Evolutionary conservation across 176 grass and related monocot genomes (phyloP).

Genomic region (Puccinellia tenuiflora): DNA sequence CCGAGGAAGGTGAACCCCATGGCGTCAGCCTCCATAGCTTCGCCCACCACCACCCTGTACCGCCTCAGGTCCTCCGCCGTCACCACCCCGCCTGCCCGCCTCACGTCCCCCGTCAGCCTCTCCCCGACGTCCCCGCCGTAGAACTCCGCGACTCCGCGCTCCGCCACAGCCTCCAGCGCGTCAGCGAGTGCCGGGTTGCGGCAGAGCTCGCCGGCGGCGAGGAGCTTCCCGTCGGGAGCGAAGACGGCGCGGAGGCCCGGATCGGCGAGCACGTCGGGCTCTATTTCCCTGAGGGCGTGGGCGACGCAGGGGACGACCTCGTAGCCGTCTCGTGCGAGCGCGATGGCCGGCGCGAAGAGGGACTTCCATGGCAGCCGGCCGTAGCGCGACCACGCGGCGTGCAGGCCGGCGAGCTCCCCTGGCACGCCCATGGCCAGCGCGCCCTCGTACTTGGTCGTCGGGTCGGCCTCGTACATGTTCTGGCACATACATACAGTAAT

Average conservation of each 20-base stretch:
- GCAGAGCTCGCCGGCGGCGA: conserved; percentile 56
- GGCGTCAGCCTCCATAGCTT: conserved; percentile 42
- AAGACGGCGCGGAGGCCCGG: conserved; percentile 68
- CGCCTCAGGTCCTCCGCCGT: conserved; percentile 48
- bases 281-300: conserved; percentile 16
- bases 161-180: conserved; percentile 48
- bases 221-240: conserved; percentile 46
- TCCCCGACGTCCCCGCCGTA: conserved; percentile 62
- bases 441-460: conserved; percentile 44
- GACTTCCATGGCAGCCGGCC: conserved; percentile 59
- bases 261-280: conserved; percentile 48
- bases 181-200: conserved; percentile 61
- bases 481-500: not conserved
- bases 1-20: conserved; percentile 81
- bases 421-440: conserved; percentile 77
- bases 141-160: conserved; percentile 43
- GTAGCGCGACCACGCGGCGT: conserved; percentile 63
- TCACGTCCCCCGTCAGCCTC: conserved; percentile 42
- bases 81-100: conserved; percentile 48
- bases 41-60: conserved; percentile 45
- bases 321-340: conserved; percentile 67
- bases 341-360: conserved; percentile 66
- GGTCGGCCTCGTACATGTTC: conserved; percentile 74
- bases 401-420: conserved; percentile 78
- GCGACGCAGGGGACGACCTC: conserved; percentile 40